These are phyloP conservation scores for Coniosporium apollinis DNA, from an alignment of 495 filamentous ascomycete species.

Conservation along the genomic window DNA sequence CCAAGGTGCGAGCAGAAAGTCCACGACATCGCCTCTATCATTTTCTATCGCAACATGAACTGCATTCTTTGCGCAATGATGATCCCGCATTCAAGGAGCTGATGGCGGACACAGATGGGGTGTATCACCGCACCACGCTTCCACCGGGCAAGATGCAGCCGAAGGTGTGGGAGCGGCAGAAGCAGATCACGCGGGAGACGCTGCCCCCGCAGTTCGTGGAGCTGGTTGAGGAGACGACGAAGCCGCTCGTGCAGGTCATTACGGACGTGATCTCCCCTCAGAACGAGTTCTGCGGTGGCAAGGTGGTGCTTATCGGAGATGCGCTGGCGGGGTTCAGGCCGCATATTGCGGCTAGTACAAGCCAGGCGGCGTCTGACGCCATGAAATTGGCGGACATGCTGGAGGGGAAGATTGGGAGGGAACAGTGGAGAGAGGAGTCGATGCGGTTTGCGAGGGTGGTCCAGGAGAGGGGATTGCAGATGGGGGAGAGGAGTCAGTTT, in stretches of 20 bases:
- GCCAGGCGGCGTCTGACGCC: slow-evolving; percentile 14
- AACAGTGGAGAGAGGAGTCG: slow-evolving; percentile 28
- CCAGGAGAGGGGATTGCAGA: slow-evolving; percentile 27
- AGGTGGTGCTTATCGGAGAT: slow-evolving; percentile 14
- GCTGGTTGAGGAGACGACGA: slow-evolving; percentile 8
- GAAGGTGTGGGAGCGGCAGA: slow-evolving; percentile 10
- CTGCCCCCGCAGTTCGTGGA: slow-evolving; percentile 13
- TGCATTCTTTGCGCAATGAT: no score
- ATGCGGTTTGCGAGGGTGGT: slow-evolving; percentile 31
- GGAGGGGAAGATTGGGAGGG: slow-evolving; percentile 20
- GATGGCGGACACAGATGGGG: slow-evolving; percentile 11
- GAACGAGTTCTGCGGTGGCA: slow-evolving; percentile 10
- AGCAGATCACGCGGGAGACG: slow-evolving; percentile 4
- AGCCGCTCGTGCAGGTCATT: slow-evolving; percentile 14
- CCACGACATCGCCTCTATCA: no score
- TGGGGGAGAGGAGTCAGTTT: slow-evolving; percentile 33
- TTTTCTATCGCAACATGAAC: no score
- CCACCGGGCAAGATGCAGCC: slow-evolving; percentile 10
- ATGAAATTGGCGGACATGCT: slow-evolving; percentile 13
- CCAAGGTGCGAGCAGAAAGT: no score
- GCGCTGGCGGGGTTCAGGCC: slow-evolving; percentile 12
- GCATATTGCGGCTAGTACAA: slow-evolving; percentile 12
- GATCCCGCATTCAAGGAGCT: slow-evolving; percentile 8
- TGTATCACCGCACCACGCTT: slow-evolving; percentile 9
- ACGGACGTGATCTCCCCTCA: slow-evolving; percentile 8